phyloP scores from a whole-genome alignment of 1,284 basidiomycete genomes.

The Ceratobasidium theobromae region DNA sequence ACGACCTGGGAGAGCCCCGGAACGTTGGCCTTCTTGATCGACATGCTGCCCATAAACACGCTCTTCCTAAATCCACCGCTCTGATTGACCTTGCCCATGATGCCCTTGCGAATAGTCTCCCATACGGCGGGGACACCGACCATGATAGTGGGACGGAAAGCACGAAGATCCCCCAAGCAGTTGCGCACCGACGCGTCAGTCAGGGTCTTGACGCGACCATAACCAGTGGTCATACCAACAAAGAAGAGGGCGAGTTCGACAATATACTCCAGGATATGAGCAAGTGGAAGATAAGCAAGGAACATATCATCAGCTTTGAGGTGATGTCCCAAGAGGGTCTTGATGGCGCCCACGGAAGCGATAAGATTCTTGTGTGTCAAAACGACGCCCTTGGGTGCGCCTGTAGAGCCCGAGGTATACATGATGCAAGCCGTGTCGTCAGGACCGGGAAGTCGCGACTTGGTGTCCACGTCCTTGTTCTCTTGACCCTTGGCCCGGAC shows the following conservation, averaged over 20 bases:
- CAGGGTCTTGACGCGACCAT: constrained; percentile 93
- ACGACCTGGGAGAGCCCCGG: constrained; percentile 69
- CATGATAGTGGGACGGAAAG: constrained; percentile 83
- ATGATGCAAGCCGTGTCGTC: constrained; percentile 87
- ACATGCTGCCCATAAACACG: constrained; percentile 71
- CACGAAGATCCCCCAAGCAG: constrained; percentile 85
- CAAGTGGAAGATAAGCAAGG: constrained; percentile 91
- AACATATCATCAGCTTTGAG: constrained; percentile 68
- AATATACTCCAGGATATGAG: constrained; percentile 88
- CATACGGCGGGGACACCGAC: constrained; percentile 91
- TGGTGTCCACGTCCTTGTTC: constrained; percentile 55
- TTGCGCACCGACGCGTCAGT: constrained; percentile 88
- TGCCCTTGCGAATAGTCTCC: constrained; percentile 93
- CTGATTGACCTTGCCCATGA: constrained; percentile 73
- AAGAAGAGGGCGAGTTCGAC: constrained; percentile 69
- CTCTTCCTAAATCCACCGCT: constrained; percentile 68
- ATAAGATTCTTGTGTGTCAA: constrained; percentile 88
- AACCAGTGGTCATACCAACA: constrained; percentile 78
- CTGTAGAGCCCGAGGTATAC: constrained; percentile 96
- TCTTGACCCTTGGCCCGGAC: constrained; percentile 64
- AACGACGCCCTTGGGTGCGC: constrained; percentile 90
- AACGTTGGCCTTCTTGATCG: constrained; percentile 65
- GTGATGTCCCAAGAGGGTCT: constrained; percentile 74
- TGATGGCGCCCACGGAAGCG: constrained; percentile 79
- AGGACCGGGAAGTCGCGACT: constrained; percentile 57